Percentiles rank a stretch among this genome's conserved stretches.
phyloP scores from a whole-genome alignment of 176 grass and related monocot genomes.

The sorghum (Sorghum bicolor) region Sorghum_bicolor_NCBIv3 NC_012879.2:58498501-58499000 shows the following conservation, averaged over 20 bases:
- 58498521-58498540: background rate
- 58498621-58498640: slow-evolving; percentile 26
- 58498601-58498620: slow-evolving; percentile 34
- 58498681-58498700: slow-evolving; percentile 22
- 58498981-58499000: slow-evolving; percentile 44
- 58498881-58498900: slow-evolving; percentile 38
- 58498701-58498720: slow-evolving; percentile 17
- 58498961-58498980: slow-evolving; percentile 24
- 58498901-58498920: slow-evolving; percentile 38
- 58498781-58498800: background rate
- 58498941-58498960: slow-evolving; percentile 31
- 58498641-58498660: slow-evolving; percentile 37
- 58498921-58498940: slow-evolving; percentile 38
- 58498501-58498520: background rate
- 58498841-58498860: slow-evolving; percentile 37
- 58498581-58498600: slow-evolving; percentile 19
- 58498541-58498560: slow-evolving; percentile 14
- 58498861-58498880: slow-evolving; percentile 44
- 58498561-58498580: background rate
- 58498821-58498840: slow-evolving; percentile 17
- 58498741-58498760: slow-evolving; percentile 30
- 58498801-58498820: slow-evolving; percentile 16
- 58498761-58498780: slow-evolving; percentile 43
- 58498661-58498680: slow-evolving; percentile 29
- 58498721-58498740: slow-evolving; percentile 13